These are phyloP conservation scores for Elongisporangium undulatum DNA, from an alignment of 352 stramenopile species.

Conservation along the genomic window DNA sequence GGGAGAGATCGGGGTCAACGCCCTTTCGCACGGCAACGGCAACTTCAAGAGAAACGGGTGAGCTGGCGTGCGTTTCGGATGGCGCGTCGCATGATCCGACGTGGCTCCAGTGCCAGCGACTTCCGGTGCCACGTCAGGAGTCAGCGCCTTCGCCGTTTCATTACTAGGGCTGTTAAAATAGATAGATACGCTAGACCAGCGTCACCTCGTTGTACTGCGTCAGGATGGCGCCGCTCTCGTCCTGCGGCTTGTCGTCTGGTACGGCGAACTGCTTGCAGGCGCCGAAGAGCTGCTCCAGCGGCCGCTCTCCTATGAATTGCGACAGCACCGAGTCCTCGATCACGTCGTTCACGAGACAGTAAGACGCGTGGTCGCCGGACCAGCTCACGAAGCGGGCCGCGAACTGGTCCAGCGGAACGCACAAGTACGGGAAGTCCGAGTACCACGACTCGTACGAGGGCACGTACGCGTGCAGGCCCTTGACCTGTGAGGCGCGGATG, in stretches of 20 bases:
- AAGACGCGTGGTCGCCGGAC: constrained; percentile 45
- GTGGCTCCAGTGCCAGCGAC: not conserved
- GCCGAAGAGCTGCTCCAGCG: constrained; percentile 52
- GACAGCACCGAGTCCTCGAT: constrained; percentile 38
- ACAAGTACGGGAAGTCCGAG: constrained; percentile 63
- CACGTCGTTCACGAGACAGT: constrained; percentile 69
- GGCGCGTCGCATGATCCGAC: not conserved
- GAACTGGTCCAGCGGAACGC: constrained; percentile 46
- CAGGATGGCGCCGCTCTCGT: not conserved
- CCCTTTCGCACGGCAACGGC: not conserved
- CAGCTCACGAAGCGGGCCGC: constrained; percentile 52
- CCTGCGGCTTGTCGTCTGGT: not conserved
- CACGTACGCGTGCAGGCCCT: constrained; percentile 50
- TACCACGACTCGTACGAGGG: constrained; percentile 66
- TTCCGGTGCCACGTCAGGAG: not conserved
- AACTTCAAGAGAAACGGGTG: not conserved
- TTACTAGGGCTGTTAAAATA: not conserved
- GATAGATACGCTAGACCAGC: not conserved
- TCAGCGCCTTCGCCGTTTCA: not conserved
- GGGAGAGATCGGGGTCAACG: not conserved
- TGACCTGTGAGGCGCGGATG: constrained; percentile 37
- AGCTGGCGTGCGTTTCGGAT: not conserved
- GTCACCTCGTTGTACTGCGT: not conserved
- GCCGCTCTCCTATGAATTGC: constrained; percentile 27
- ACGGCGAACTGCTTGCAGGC: constrained; percentile 49